A percentile compares a stretch with the other conserved stretches of the same genome.
Conservation (phyloP, 73 alveolate species). For the Effrenium voratum region DNA sequence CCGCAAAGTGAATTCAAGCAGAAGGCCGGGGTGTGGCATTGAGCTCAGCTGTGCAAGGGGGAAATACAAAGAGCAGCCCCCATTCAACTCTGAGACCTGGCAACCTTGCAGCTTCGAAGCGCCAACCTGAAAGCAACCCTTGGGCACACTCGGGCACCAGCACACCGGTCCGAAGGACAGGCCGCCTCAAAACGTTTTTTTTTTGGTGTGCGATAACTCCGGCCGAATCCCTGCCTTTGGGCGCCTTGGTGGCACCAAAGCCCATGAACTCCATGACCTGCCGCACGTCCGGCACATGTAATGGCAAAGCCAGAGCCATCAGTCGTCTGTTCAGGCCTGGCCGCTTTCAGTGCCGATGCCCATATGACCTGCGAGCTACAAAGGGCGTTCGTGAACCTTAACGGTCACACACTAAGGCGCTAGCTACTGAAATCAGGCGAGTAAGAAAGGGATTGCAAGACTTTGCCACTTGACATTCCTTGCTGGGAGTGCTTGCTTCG, state of each 20-base stretch:
- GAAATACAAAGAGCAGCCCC: no score
- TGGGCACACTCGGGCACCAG: neutral
- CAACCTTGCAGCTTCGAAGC: no score
- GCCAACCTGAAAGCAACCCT: neutral
- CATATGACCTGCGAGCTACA: conserved; percentile 27
- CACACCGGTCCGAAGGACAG: conserved; percentile 49
- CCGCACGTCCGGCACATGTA: neutral
- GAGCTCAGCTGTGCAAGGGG: no score
- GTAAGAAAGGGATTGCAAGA: no score
- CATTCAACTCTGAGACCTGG: no score
- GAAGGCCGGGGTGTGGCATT: no score
- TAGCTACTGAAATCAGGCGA: no score
- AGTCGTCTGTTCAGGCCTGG: neutral
- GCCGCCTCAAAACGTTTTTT: no score
- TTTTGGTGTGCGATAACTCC: no score
- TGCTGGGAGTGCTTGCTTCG: no score
- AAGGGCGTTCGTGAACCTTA: neutral
- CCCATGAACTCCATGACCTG: conserved; percentile 79
- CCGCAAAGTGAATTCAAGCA: neutral
- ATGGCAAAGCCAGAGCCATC: neutral
- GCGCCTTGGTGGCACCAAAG: conserved; percentile 75
- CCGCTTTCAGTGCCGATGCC: conserved; percentile 59
- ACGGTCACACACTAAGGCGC: no score
- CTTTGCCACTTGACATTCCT: no score
- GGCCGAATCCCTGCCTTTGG: conserved; percentile 43